Percentiles rank a stretch among this genome's conserved stretches.
Evolutionary conservation across 257 asterid genomes (phyloP).

Genomic region (Nyctanthes arbortristis): DNA sequence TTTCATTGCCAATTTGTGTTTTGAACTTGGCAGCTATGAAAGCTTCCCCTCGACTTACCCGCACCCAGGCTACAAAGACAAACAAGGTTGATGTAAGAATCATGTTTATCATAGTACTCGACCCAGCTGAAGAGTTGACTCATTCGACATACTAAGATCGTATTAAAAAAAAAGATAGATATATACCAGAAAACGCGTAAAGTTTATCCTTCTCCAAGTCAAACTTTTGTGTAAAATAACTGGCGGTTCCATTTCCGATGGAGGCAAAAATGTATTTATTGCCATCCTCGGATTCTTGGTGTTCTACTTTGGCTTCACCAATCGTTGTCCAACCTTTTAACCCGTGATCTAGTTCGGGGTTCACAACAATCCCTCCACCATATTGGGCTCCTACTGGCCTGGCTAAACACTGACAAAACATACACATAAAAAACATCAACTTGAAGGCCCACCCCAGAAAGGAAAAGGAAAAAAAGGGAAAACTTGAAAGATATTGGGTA

Average conservation of each 20-base stretch:
- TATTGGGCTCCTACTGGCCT: constrained; percentile 54
- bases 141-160: too few species aligned
- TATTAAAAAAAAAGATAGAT: not conserved
- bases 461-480: not conserved
- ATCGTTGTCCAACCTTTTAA: constrained; percentile 52
- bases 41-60: constrained; percentile 50
- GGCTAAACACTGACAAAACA: constrained; percentile 44
- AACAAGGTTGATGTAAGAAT: not conserved
- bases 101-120: too few species aligned
- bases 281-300: constrained; percentile 34
- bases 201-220: constrained; percentile 38
- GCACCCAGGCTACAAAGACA: constrained; percentile 59
- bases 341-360: constrained; percentile 56
- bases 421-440: not conserved
- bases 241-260: constrained; percentile 29
- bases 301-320: constrained; percentile 36
- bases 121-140: too few species aligned
- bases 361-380: constrained; percentile 60
- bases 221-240: constrained; percentile 46
- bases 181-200: constrained; percentile 62
- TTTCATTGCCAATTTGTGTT: constrained; percentile 28
- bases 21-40: constrained; percentile 42
- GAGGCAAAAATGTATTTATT: constrained; percentile 49
- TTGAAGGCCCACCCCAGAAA: too few species aligned
- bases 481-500: too few species aligned